Evolutionary conservation across 306 rosid genomes (phyloP).

Genomic region (Gynostemma pentaphyllum): DNA sequence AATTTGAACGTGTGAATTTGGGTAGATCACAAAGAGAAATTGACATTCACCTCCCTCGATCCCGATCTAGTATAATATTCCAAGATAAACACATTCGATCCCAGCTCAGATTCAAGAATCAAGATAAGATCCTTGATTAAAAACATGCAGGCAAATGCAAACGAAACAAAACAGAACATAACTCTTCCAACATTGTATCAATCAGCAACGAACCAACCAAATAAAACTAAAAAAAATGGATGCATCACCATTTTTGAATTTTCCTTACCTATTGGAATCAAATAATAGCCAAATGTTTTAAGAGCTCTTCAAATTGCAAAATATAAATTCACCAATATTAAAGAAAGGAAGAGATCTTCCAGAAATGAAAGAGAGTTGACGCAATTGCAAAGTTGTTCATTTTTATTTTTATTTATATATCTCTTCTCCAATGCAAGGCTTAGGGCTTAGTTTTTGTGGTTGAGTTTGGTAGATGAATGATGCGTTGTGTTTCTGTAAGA

Average conservation of each 20-base stretch:
- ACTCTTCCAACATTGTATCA: slow-evolving; percentile 5
- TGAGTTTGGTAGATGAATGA: background rate
- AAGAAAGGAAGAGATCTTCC: background rate
- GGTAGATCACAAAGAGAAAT: background rate
- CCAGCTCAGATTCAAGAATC: too few species aligned
- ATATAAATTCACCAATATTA: background rate
- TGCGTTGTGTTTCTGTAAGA: background rate
- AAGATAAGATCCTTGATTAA: background rate
- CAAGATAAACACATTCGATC: too few species aligned
- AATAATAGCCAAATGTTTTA: background rate
- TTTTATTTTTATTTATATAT: background rate
- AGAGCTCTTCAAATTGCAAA: background rate
- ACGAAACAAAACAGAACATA: background rate
- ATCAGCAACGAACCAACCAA: too few species aligned
- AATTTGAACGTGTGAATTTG: too few species aligned
- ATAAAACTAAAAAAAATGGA: too few species aligned
- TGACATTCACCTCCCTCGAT: background rate
- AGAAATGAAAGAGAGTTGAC: slow-evolving; percentile 2
- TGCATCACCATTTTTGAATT: too few species aligned
- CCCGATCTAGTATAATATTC: background rate
- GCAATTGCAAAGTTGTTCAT: background rate
- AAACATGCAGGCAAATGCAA: slow-evolving; percentile 4
- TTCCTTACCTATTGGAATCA: background rate
- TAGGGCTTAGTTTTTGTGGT: background rate
- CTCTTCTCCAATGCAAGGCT: background rate